A percentile compares a stretch with the other conserved stretches of the same genome.
Evolutionary conservation across 768 basidiomycete species (phyloP).

Genomic region (Suillus paluster): DNA sequence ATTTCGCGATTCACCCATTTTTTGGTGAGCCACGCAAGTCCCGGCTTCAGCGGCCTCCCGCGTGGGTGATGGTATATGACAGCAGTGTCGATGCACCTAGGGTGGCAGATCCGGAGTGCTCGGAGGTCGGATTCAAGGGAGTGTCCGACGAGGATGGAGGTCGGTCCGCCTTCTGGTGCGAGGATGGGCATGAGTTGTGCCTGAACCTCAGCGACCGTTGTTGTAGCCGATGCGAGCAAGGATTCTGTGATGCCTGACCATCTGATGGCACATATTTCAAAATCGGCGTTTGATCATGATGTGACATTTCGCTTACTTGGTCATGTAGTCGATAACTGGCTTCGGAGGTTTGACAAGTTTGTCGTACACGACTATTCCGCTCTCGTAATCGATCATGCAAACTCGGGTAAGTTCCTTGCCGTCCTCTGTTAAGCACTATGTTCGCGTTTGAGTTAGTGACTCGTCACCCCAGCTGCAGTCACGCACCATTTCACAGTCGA

Average conservation of each 20-base stretch:
- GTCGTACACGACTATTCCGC: constrained; percentile 80
- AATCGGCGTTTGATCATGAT: not conserved
- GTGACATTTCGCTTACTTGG: constrained; percentile 55
- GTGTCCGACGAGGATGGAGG: constrained; percentile 88
- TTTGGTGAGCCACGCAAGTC: constrained; percentile 95
- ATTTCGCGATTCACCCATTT: constrained; percentile 93
- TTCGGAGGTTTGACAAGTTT: constrained; percentile 87
- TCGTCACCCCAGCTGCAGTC: not conserved
- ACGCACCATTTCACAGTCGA: constrained; percentile 97
- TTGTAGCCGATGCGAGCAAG: constrained; percentile 68
- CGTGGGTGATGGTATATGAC: constrained; percentile 91
- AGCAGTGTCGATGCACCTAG: constrained; percentile 90
- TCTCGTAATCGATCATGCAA: constrained; percentile 78
- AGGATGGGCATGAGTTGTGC: constrained; percentile 65
- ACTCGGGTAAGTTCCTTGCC: constrained; percentile 90
- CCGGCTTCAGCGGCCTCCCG: constrained; percentile 92
- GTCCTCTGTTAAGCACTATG: constrained; percentile 84
- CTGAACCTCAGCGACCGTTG: constrained; percentile 83
- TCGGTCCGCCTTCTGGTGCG: constrained; percentile 52
- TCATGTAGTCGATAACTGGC: constrained; percentile 90
- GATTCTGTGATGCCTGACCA: constrained; percentile 94
- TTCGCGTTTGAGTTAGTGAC: constrained; percentile 4
- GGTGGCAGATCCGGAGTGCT: constrained; percentile 86
- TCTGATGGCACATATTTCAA: constrained; percentile 40
- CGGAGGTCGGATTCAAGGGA: constrained; percentile 94